These are phyloP conservation scores for Exophiala alcalophila DNA, from an alignment of 2,329 filamentous ascomycete species.

Conservation along the genomic window DNA sequence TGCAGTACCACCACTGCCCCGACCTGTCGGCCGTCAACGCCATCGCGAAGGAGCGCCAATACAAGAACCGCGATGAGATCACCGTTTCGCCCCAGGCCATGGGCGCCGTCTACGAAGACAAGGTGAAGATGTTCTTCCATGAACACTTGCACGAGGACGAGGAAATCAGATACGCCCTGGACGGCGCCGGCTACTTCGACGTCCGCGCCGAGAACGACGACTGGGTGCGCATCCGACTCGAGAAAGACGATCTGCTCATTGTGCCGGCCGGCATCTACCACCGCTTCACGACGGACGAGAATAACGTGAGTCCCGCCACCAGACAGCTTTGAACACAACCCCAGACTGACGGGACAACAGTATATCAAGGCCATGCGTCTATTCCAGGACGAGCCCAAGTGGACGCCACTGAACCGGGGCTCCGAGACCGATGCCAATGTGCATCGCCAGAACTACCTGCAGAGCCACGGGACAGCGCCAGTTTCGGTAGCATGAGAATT, in stretches of 20 bases:
- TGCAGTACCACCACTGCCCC: slow-evolving; percentile 71
- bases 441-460: slow-evolving; percentile 74
- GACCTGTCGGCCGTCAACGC: slow-evolving; percentile 65
- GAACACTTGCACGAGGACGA: slow-evolving; percentile 98
- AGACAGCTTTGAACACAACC: background rate
- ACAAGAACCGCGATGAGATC: slow-evolving; percentile 94
- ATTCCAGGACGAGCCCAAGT: slow-evolving; percentile 98
- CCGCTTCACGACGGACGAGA: slow-evolving; percentile 89
- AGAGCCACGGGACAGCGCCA: slow-evolving; percentile 32
- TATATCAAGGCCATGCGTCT: slow-evolving; percentile 94
- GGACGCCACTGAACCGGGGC: slow-evolving; percentile 86
- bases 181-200: slow-evolving; percentile 88
- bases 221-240: slow-evolving; percentile 83
- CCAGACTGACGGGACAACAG: slow-evolving; percentile 46
- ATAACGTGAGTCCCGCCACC: slow-evolving; percentile 67
- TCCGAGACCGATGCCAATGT: slow-evolving; percentile 74
- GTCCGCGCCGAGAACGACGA: slow-evolving; percentile 77
- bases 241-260: slow-evolving; percentile 87
- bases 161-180: slow-evolving; percentile 92
- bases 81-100: slow-evolving; percentile 81
- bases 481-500: slow-evolving; percentile 15
- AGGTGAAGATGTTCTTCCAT: slow-evolving; percentile 88
- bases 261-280: slow-evolving; percentile 95
- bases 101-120: slow-evolving; percentile 84
- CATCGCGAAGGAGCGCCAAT: slow-evolving; percentile 71